These are phyloP conservation scores for Nothomitra cinnamomea DNA, from an alignment of 2,329 filamentous ascomycete genomes.

Conservation along the genomic window DNA sequence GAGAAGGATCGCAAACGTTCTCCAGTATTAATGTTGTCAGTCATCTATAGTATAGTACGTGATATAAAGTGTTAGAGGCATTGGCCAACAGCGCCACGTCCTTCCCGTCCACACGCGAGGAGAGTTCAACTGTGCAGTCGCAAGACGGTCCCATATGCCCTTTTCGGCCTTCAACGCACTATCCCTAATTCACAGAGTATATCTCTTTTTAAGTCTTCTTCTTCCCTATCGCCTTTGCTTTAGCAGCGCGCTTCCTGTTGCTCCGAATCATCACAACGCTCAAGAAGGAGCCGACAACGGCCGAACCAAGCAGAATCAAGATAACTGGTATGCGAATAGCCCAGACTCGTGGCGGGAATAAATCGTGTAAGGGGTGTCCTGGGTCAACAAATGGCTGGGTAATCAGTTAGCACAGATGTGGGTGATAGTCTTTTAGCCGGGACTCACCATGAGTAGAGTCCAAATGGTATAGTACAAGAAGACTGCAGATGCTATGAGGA, in stretches of 20 bases:
- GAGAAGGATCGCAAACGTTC: too few species aligned
- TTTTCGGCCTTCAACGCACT: too few species aligned
- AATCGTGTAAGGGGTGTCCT: conserved; percentile 78
- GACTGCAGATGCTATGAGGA: conserved; percentile 53
- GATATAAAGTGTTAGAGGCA: too few species aligned
- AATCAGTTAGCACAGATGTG: background rate
- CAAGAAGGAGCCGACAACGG: conserved; percentile 91
- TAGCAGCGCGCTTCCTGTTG: conserved; percentile 93
- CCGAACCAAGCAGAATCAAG: conserved; percentile 75
- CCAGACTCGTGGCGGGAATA: conserved; percentile 97
- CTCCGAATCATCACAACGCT: conserved; percentile 97
- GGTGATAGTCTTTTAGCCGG: background rate
- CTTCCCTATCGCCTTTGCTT: conserved; percentile 66
- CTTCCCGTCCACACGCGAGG: too few species aligned
- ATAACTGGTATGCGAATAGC: conserved; percentile 97
- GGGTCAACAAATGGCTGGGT: conserved; percentile 87
- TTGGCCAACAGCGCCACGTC: too few species aligned
- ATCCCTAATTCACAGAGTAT: too few species aligned
- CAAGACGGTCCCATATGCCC: too few species aligned
- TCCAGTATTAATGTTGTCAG: too few species aligned
- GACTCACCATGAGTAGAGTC: conserved; percentile 83
- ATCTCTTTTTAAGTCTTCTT: conserved; percentile 52
- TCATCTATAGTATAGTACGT: too few species aligned
- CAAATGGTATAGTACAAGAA: conserved; percentile 93
- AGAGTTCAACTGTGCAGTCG: too few species aligned